Base-by-base conservation (phyloP, 768 basidiomycete species). In the Boletus pseudopeckii region DNA sequence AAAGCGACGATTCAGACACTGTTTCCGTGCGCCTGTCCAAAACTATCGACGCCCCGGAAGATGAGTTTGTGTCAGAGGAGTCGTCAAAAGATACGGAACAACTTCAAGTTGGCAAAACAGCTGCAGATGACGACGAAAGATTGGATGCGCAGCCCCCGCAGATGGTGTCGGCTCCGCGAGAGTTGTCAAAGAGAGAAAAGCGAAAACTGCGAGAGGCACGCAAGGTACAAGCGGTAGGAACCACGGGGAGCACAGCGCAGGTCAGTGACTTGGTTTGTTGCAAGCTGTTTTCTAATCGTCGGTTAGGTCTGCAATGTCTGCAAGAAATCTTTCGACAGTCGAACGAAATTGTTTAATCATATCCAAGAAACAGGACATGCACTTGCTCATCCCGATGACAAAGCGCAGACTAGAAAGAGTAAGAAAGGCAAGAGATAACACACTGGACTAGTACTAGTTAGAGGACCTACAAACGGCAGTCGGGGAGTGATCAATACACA, bases 101-200 rank as follows among this genome's bases (percentile, higher is more conserved):
- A 33, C 34, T 38, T 18, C 50, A 45, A 49, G 42, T 48, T 28
- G 45, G 5, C 24, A 59, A 58, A 39, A 47, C 47, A 32, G 24
- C 37, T 11, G 22, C 22, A 39, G 8, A 32, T 11, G 46, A 55
- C 11, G 51, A 57, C 3, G 51, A 42, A 41, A 40, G 11, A 14
- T 18, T 7, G 7, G 39, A 52, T 37, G 9, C 7, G 14, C 49
- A 52, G 11, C 51, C 38, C 39, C 55, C 42, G 5, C 54, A 53
- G 30, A 30, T 1, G 3, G 45, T 20, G 15, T 36, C 55, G 43
- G 51, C 46, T 36, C 44, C 61, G 37, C 65, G 46, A 20, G 74
- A 71, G 53, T 58, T 80, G 55, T 82, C 91, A 7, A 98, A 97
- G 71, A 83, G 82, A 54, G 92, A 97, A 32, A 92, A 86, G 69